Conservation (phyloP, 441 rosid genomes). For the Euphorbia corollata region DNA sequence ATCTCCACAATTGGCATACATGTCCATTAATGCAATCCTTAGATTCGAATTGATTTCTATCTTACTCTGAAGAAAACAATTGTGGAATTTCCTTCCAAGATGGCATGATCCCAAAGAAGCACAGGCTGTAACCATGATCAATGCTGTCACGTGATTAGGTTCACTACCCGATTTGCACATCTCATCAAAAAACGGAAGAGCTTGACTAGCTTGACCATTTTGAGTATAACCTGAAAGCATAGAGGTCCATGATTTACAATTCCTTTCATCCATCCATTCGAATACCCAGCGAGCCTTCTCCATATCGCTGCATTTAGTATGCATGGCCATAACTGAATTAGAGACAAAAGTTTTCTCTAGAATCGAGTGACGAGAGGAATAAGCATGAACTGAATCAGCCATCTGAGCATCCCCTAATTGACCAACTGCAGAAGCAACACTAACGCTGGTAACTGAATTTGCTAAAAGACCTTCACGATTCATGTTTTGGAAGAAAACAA, state of each 20-base stretch:
- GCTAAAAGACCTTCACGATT: conserved; percentile 30
- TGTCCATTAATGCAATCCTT: conserved; percentile 40
- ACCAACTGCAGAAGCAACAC: conserved; percentile 46
- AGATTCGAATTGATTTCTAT: conserved; percentile 33
- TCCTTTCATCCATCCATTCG: conserved; percentile 34
- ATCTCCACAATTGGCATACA: conserved; percentile 65
- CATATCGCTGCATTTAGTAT: conserved; percentile 39
- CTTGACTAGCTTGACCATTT: conserved; percentile 48
- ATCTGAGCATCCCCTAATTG: conserved; percentile 34
- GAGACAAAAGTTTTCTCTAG: conserved; percentile 30
- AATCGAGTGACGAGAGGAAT: conserved; percentile 30
- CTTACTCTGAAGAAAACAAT: conserved; percentile 22
- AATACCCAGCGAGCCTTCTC: conserved; percentile 37
- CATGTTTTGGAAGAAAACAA: conserved; percentile 35
- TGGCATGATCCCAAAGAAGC: conserved; percentile 37
- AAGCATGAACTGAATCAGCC: conserved; percentile 32
- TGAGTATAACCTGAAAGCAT: conserved; percentile 51
- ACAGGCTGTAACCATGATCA: conserved; percentile 48
- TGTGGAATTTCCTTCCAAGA: conserved; percentile 40
- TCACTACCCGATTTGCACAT: conserved; percentile 34
- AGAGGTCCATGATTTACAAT: conserved; percentile 48
- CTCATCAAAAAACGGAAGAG: conserved; percentile 42
- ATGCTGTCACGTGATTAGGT: conserved; percentile 40
- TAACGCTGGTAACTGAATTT: conserved; percentile 36
- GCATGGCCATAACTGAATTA: conserved; percentile 43